phyloP scores from a whole-genome alignment of 768 basidiomycete genomes.

The Crepidotus variabilis region DNA sequence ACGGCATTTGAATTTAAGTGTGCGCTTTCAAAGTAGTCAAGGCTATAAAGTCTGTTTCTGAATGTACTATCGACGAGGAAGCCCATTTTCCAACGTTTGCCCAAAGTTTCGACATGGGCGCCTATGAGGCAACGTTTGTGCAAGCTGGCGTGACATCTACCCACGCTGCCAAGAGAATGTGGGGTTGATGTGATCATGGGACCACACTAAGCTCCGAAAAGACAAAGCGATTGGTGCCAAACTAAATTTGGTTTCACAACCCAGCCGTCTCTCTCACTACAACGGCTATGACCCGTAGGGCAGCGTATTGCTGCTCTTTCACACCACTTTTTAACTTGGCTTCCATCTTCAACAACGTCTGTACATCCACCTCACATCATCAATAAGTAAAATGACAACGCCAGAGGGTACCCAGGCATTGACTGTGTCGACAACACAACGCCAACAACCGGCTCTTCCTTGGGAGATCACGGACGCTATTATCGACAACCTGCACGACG shows the following conservation, averaged over 20 bases:
- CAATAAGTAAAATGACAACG: no score
- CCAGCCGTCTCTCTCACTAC: not conserved
- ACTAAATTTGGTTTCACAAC: not conserved
- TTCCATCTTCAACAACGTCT: not conserved
- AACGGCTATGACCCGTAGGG: not conserved
- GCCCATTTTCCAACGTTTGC: no score
- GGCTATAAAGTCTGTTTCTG: no score
- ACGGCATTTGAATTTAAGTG: no score
- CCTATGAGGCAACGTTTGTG: not conserved
- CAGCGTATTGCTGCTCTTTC: not conserved
- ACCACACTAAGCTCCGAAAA: not conserved
- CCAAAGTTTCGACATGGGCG: not conserved
- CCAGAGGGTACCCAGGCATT: no score
- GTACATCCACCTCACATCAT: no score
- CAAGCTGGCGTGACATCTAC: not conserved
- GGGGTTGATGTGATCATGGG: not conserved
- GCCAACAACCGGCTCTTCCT: slow-evolving; percentile 3
- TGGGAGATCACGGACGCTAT: slow-evolving; percentile 30
- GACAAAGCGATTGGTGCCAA: not conserved
- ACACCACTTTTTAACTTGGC: not conserved
- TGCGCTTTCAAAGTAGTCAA: no score
- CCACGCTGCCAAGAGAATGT: not conserved
- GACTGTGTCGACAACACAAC: not conserved
- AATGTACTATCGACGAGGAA: no score
- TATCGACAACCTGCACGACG: slow-evolving; percentile 28